These are phyloP conservation scores for Triangularia verruculosa DNA, from an alignment of 2,329 filamentous ascomycete genomes.

Conservation along the genomic window DNA sequence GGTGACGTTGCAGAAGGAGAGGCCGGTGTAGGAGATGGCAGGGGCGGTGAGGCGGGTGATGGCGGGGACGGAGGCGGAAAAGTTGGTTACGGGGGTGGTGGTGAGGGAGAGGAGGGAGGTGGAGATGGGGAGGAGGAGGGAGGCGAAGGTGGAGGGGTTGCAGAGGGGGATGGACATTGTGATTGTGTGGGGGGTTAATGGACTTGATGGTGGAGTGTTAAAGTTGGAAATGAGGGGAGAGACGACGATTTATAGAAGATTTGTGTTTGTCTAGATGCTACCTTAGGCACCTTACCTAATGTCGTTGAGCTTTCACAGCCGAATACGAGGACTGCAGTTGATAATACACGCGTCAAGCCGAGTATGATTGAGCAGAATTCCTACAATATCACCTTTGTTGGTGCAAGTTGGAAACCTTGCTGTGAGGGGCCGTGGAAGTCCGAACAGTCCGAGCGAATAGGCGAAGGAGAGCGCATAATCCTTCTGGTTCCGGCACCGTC, in stretches of 20 bases:
- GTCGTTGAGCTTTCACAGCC: no score
- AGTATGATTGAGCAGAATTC: background rate
- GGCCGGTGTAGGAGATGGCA: constrained; percentile 16
- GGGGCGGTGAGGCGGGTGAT: constrained; percentile 13
- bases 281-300: no score
- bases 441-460: background rate
- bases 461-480: background rate
- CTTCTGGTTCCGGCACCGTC: background rate
- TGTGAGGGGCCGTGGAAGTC: background rate
- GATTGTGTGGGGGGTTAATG: background rate
- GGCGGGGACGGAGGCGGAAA: constrained; percentile 11
- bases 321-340: background rate
- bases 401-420: background rate
- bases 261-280: no score
- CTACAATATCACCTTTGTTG: background rate
- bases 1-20: constrained; percentile 41
- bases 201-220: background rate
- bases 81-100: constrained; percentile 16
- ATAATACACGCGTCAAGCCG: background rate
- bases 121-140: constrained; percentile 4
- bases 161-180: constrained; percentile 1
- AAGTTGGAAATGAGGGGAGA: background rate
- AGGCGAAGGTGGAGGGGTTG: constrained; percentile 15
- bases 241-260: background rate
- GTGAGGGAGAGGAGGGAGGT: constrained; percentile 18